Conservation (phyloP, 805 yeast genomes). For the Kodamaea jinghongensis region DNA sequence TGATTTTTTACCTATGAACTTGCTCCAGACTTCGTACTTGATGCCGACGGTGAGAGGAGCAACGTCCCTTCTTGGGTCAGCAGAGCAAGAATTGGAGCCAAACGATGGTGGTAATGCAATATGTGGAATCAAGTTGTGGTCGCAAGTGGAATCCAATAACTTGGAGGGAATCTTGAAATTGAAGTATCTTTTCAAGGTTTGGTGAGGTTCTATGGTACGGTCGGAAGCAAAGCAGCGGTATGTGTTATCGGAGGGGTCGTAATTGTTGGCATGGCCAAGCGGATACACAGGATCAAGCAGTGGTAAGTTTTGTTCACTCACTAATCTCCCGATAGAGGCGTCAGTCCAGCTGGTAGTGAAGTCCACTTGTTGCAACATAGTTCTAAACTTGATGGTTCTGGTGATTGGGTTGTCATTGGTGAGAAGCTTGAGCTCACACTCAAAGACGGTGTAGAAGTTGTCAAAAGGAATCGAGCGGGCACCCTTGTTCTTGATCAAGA, state of each 20-base stretch:
- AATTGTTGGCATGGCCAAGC: conserved; percentile 1
- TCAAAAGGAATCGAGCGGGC: conserved; percentile 50
- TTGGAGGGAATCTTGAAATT: conserved; percentile 39
- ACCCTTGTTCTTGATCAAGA: conserved; percentile 42
- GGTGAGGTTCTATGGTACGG: conserved; percentile 15
- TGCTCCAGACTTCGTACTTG: conserved; percentile 32
- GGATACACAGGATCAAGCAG: conserved; percentile 7
- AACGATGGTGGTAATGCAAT: conserved; percentile 36
- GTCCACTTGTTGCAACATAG: conserved; percentile 39
- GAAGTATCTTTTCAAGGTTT: conserved; percentile 36
- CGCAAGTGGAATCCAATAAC: conserved; percentile 39
- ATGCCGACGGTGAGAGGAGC: conserved; percentile 24
- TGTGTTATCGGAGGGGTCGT: conserved; percentile 20
- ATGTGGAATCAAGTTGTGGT: conserved; percentile 19
- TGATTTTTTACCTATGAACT: conserved; percentile 39
- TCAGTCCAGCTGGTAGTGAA: conserved; percentile 50
- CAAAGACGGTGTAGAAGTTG: conserved; percentile 58
- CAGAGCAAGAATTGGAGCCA: conserved; percentile 20
- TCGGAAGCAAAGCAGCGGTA: conserved; percentile 15
- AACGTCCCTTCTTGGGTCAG: conserved; percentile 24
- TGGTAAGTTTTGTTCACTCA: conserved; percentile 26
- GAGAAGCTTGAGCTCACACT: conserved; percentile 39
- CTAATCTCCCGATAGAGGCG: conserved; percentile 30
- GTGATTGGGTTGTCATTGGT: conserved; percentile 10
- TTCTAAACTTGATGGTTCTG: conserved; percentile 23